Conservation (phyloP, 2,329 filamentous ascomycete genomes). For the Helotiales sp. region DNA sequence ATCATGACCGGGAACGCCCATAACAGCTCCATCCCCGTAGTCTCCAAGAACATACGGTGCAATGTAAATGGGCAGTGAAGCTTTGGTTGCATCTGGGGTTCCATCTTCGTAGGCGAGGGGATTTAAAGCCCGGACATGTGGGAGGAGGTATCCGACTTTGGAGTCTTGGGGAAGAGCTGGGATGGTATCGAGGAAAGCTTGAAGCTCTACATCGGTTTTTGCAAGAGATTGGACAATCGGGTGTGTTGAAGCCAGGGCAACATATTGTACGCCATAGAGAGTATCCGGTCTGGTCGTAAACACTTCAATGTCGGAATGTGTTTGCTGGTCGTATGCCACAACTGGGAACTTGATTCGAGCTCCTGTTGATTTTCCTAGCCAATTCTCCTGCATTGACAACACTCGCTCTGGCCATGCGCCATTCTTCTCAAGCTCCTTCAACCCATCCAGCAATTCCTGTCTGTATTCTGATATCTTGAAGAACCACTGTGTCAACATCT, state of each 20-base stretch:
- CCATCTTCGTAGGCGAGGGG: slow-evolving; percentile 64
- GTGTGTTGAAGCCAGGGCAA: slow-evolving; percentile 78
- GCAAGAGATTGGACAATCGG: slow-evolving; percentile 69
- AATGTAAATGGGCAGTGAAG: slow-evolving; percentile 74
- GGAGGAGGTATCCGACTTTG: slow-evolving; percentile 71
- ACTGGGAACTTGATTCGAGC: slow-evolving; percentile 74
- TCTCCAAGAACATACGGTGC: slow-evolving; percentile 85
- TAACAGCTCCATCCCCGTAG: slow-evolving; percentile 86
- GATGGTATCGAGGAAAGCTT: slow-evolving; percentile 70
- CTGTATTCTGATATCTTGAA: slow-evolving; percentile 82
- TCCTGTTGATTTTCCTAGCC: slow-evolving; percentile 81
- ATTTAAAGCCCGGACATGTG: slow-evolving; percentile 65
- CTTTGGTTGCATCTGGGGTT: slow-evolving; percentile 55
- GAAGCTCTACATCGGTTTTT: slow-evolving; percentile 62
- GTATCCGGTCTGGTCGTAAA: slow-evolving; percentile 89
- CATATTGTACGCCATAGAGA: slow-evolving; percentile 83
- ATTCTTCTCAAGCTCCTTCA: slow-evolving; percentile 66
- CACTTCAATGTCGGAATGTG: slow-evolving; percentile 60
- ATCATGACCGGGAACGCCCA: slow-evolving; percentile 91
- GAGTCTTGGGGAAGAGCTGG: slow-evolving; percentile 59
- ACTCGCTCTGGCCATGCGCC: slow-evolving; percentile 83
- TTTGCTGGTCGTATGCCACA: slow-evolving; percentile 38
- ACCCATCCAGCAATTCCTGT: slow-evolving; percentile 71
- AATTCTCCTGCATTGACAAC: slow-evolving; percentile 82
- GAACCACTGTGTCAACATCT: slow-evolving; percentile 86